These are phyloP conservation scores for Calonectria crousiana DNA, from an alignment of 2,329 filamentous ascomycete species.

Conservation along the genomic window DNA sequence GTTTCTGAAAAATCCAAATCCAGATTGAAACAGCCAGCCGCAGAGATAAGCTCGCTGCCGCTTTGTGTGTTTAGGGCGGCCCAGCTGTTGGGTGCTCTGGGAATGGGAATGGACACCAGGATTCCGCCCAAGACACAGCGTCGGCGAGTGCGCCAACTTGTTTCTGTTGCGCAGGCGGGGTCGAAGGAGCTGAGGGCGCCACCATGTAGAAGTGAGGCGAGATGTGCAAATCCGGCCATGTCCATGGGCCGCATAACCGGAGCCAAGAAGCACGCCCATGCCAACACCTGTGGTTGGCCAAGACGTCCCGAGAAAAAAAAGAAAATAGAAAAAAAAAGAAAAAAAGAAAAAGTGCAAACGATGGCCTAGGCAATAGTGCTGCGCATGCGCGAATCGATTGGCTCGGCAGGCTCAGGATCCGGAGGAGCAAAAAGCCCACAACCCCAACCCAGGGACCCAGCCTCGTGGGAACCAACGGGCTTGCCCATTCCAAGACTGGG, in stretches of 20 bases:
- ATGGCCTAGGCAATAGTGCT: background rate
- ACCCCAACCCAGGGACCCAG: conserved; percentile 6
- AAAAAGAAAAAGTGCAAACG: background rate
- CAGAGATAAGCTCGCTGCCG: background rate
- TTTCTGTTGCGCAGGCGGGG: background rate
- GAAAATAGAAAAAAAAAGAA: background rate
- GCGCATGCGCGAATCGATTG: background rate
- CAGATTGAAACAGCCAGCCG: background rate
- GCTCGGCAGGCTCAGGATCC: background rate
- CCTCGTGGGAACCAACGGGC: background rate
- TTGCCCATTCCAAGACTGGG: conserved; percentile 1
- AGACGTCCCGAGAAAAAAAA: background rate
- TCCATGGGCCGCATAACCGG: conserved; percentile 2
- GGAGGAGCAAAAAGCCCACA: background rate
- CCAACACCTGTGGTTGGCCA: background rate
- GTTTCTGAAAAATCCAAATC: background rate
- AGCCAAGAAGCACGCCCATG: background rate
- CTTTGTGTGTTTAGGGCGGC: background rate
- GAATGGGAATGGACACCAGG: background rate
- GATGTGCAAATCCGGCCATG: background rate
- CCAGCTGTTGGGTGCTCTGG: background rate
- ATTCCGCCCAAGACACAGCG: background rate
- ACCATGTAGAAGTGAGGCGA: conserved; percentile 2
- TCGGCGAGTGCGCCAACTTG: background rate
- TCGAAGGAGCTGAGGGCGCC: conserved; percentile 1